A percentile compares a stretch with the other conserved stretches of the same genome.
Evolutionary conservation across 208 protist genomes (phyloP).

Genomic region (Trypanosoma cruzi): DNA sequence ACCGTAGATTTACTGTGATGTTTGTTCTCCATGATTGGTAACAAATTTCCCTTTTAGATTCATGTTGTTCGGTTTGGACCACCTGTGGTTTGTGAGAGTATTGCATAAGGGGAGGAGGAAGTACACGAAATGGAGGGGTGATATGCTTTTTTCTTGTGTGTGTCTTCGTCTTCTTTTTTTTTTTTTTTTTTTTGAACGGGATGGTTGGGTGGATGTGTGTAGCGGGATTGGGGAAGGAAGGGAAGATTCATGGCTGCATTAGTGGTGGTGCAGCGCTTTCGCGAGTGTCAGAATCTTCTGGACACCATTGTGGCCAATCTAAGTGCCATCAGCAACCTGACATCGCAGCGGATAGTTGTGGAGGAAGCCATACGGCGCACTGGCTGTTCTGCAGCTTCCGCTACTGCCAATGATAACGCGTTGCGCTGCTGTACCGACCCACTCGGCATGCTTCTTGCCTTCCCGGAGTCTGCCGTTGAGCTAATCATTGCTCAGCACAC

Average conservation of each 20-base stretch:
- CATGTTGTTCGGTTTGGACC: no score
- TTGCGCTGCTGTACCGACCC: slow-evolving; percentile 39
- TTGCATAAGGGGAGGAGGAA: no score
- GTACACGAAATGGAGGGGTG: no score
- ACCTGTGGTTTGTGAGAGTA: no score
- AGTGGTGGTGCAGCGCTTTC: slow-evolving; percentile 55
- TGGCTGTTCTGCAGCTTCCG: slow-evolving; percentile 15
- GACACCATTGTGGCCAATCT: slow-evolving; percentile 45
- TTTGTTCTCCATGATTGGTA: no score
- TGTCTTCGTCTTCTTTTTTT: slow-evolving; percentile 19
- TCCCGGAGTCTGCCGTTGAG: slow-evolving; percentile 39
- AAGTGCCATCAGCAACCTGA: slow-evolving; percentile 55
- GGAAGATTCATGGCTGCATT: slow-evolving; percentile 4
- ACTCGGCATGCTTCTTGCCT: slow-evolving; percentile 56
- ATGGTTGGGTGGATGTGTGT: slow-evolving; percentile 14
- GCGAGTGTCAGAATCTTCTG: slow-evolving; percentile 69
- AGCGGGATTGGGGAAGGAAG: background rate
- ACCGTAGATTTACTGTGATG: no score
- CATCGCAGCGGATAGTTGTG: slow-evolving; percentile 41
- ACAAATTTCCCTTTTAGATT: no score
- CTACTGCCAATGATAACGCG: background rate
- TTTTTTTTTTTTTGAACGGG: background rate
- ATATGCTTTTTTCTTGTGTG: background rate
- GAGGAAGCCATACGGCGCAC: slow-evolving; percentile 46
- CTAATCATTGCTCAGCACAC: slow-evolving; percentile 59